Evolutionary conservation across 176 grass and related monocot species (phyloP).

Genomic region (Leersia perrieri): DNA sequence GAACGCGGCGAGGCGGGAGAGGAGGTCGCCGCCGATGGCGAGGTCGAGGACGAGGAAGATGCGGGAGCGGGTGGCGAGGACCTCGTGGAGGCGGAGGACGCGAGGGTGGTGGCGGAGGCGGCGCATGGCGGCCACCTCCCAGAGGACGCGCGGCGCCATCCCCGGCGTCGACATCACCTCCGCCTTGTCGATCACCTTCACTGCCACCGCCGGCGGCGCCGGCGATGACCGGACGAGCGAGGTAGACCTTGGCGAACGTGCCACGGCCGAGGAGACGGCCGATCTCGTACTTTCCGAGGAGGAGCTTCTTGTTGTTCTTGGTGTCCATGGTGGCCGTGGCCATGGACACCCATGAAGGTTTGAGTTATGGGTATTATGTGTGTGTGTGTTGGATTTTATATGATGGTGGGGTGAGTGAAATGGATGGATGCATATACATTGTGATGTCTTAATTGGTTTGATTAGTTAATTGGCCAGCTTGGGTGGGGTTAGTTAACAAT

Average conservation of each 20-base stretch:
- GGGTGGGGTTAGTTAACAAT: background rate
- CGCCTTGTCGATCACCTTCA: conserved; percentile 83
- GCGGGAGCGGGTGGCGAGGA: conserved; percentile 58
- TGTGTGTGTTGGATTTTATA: conserved; percentile 36
- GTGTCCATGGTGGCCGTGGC: conserved; percentile 16
- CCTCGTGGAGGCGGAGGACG: conserved; percentile 74
- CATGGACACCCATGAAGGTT: conserved; percentile 4
- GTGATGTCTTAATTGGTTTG: background rate
- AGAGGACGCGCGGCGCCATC: conserved; percentile 48
- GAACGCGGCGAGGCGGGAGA: conserved; percentile 36
- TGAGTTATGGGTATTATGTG: conserved; percentile 11
- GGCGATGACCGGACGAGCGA: conserved; percentile 46
- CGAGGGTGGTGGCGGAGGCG: conserved; percentile 77
- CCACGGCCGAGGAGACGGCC: conserved; percentile 65
- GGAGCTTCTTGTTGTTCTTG: conserved; percentile 13
- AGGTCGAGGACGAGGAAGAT: conserved; percentile 86
- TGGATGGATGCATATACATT: conserved; percentile 27
- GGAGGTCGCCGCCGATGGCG: conserved; percentile 58
- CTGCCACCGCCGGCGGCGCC: conserved; percentile 52
- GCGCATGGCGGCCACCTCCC: conserved; percentile 71
- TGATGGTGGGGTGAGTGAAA: background rate
- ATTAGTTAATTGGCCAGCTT: background rate
- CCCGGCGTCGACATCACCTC: conserved; percentile 35
- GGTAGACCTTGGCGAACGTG: conserved; percentile 91
- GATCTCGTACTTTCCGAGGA: conserved; percentile 80